Evolutionary conservation across 2,329 filamentous ascomycete species (phyloP), one percentile per base, ranked within the genome.

Genomic region (Cordyceps cateniannulata): DNA sequence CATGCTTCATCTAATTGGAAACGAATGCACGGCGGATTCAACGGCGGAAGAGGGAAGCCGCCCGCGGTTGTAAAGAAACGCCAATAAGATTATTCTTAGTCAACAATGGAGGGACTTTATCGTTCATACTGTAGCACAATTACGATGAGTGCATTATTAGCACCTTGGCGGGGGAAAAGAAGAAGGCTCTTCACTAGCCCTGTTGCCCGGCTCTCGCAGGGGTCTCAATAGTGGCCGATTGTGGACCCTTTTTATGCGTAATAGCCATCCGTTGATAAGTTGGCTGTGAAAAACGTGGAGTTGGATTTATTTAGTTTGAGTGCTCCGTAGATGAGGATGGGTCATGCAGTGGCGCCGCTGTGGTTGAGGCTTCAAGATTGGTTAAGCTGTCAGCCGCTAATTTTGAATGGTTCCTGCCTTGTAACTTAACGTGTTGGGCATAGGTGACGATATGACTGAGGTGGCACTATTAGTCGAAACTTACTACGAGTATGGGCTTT

Each of bases 121-220:
- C 24, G 24, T 55, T 29, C 5, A 32, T 44, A 27, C 10, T 29
- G 25, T 42, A 45, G 52, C 9, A 9, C 51, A 22, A 55, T 55
- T 55, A 55, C 52, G 52, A 22, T 24, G 22, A 25, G 40, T 55
- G 52, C 52, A 54, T 44, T 27, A 44, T 54, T 55, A 55, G 52
- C 40, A 55, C n/a, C 52, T 55, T 55, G 52, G 52, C 52, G 12
- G 38, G 32, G 25, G 8, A 32, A n/a, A 29, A 18, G n/a, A 44
- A 16, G 10, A 45, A 6, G 38, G 40, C 25, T 29, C 10, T 27
- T 53, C 22, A 35, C 32, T 6, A n/a, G 38, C 9, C 32, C 14
- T 1, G 32, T 35, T 35, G 35, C 22, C 22, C 52, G 52, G 52
- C 52, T 55, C 40, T 55, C 38, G 52, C 52, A 55, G 25, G 52